A percentile compares a stretch with the other conserved stretches of the same genome.
phyloP scores from a whole-genome alignment of 2,329 filamentous ascomycete genomes.

The Sclerotinia minor region DNA sequence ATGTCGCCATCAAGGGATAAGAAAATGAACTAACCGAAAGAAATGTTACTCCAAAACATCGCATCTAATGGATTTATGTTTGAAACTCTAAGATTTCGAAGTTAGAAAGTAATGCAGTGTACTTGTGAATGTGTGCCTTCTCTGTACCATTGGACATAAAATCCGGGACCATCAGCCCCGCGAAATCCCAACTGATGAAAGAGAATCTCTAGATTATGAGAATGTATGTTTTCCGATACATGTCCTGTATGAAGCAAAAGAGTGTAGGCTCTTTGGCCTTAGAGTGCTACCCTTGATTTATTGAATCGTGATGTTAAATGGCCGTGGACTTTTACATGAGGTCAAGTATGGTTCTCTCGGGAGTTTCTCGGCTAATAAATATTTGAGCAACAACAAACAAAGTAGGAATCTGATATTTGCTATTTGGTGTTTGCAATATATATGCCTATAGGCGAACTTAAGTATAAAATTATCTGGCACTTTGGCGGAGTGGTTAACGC shows the following conservation, averaged over 20 bases:
- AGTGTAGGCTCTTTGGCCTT: background rate
- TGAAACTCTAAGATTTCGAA: background rate
- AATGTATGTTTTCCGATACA: background rate
- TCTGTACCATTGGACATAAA: no score
- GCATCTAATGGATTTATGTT: background rate
- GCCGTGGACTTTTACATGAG: no score
- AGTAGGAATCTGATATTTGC: no score
- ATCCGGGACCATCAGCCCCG: no score
- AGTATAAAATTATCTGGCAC: slow-evolving; percentile 25
- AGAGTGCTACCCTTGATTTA: no score
- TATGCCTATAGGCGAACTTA: accelerated
- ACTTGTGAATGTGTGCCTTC: no score
- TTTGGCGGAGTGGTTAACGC: slow-evolving; percentile 36
- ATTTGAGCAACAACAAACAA: no score
- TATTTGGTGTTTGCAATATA: background rate
- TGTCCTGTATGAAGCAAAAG: background rate
- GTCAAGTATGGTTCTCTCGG: no score
- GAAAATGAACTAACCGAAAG: no score
- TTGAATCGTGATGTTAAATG: no score
- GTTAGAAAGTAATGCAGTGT: background rate
- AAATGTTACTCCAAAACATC: background rate
- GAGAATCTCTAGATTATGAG: background rate
- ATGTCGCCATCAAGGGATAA: background rate
- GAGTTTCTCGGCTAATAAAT: no score
- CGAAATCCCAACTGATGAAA: no score